These are phyloP conservation scores for Obelidium mucronatum DNA, from an alignment of 192 early-diverging fungal species.

Conservation along the genomic window DNA sequence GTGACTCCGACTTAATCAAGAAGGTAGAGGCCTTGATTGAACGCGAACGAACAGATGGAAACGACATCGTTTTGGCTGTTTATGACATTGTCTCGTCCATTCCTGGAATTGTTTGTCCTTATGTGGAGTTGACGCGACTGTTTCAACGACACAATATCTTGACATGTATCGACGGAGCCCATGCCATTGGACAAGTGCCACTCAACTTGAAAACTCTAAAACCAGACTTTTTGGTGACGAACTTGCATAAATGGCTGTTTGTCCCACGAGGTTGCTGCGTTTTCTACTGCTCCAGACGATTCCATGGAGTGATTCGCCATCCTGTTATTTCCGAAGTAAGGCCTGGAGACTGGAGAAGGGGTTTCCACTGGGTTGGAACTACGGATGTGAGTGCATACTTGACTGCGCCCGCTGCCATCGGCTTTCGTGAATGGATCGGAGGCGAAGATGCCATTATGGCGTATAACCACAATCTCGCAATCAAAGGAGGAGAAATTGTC, in stretches of 20 bases:
- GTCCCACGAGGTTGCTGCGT: slow-evolving; percentile 61
- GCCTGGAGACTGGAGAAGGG: slow-evolving; percentile 5
- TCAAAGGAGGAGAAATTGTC: slow-evolving; percentile 60
- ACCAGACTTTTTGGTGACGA: slow-evolving; percentile 62
- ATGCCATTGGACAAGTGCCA: slow-evolving; percentile 73
- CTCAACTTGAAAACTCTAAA: slow-evolving; percentile 27
- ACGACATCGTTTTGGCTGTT: slow-evolving; percentile 51
- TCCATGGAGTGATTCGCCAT: slow-evolving; percentile 46
- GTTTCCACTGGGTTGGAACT: slow-evolving; percentile 38
- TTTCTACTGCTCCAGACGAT: slow-evolving; percentile 59
- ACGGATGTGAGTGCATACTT: slow-evolving; percentile 39
- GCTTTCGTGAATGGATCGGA: slow-evolving; percentile 63
- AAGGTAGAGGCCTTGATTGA: slow-evolving; percentile 51
- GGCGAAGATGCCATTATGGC: slow-evolving; percentile 65
- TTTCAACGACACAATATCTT: slow-evolving; percentile 57
- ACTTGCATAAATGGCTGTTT: slow-evolving; percentile 76
- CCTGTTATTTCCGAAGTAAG: slow-evolving; percentile 16
- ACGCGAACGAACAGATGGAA: slow-evolving; percentile 39
- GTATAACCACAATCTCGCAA: slow-evolving; percentile 60
- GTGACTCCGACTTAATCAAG: slow-evolving; percentile 24
- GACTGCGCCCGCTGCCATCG: slow-evolving; percentile 50
- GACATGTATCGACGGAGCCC: slow-evolving; percentile 70
- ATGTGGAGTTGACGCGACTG: slow-evolving; percentile 47
- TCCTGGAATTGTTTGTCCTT: slow-evolving; percentile 58
- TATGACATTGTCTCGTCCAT: slow-evolving; percentile 67